phyloP scores from a whole-genome alignment of 495 filamentous ascomycete species.

The Hypoxylon trugodes region DNA sequence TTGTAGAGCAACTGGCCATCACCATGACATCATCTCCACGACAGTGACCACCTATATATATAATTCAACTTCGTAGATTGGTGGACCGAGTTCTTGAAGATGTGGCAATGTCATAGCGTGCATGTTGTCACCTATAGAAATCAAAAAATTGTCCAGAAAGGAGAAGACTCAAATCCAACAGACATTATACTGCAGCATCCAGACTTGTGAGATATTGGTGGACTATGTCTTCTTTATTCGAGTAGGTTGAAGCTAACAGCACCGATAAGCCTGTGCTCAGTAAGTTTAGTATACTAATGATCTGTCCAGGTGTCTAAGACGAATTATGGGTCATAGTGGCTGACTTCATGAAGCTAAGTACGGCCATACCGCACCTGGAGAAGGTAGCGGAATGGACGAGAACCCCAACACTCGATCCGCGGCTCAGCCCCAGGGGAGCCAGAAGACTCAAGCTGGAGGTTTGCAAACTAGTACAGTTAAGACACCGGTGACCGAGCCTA shows the following conservation, averaged over 20 bases:
- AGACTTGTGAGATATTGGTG: no score
- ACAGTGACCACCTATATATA: slow-evolving; percentile 1
- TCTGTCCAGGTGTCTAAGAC: neutral
- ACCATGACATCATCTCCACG: slow-evolving; percentile 16
- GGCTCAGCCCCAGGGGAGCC: neutral
- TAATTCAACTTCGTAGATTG: no score
- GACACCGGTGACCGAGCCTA: neutral
- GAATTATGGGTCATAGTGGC: neutral
- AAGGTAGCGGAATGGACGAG: slow-evolving; percentile 14
- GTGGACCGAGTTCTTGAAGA: no score
- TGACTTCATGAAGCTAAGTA: slow-evolving; percentile 19
- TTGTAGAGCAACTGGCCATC: neutral
- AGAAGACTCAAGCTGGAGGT: neutral
- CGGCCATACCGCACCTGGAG: neutral
- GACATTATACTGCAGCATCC: neutral
- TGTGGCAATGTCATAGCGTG: no score
- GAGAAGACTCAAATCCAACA: neutral
- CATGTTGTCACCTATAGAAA: neutral
- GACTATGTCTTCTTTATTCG: slow-evolving; percentile 19
- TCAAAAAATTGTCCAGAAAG: neutral
- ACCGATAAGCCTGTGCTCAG: slow-evolving; percentile 8
- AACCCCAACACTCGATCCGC: slow-evolving; percentile 1
- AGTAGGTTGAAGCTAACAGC: slow-evolving; percentile 5
- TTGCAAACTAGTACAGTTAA: neutral
- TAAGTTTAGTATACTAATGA: neutral